A percentile compares a stretch with the other conserved stretches of the same genome.
Evolutionary conservation across 192 early-diverging fungal genomes (phyloP).

Genomic region (Mortierella alpina): DNA sequence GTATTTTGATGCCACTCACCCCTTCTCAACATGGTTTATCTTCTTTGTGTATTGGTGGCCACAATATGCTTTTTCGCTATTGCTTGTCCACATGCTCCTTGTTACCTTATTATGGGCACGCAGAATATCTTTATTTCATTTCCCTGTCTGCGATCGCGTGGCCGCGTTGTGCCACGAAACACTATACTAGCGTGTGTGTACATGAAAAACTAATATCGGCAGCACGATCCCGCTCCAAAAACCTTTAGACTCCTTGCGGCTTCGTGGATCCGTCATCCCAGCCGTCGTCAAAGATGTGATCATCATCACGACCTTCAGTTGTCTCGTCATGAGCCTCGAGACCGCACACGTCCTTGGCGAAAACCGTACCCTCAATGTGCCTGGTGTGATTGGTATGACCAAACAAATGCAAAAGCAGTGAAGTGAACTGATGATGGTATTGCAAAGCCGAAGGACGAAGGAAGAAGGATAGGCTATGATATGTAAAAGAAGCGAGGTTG

Average conservation of each 20-base stretch:
- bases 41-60: background rate
- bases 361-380: constrained; percentile 16
- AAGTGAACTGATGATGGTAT: background rate
- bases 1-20: no score
- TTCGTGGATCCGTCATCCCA: constrained; percentile 52
- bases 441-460: background rate
- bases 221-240: background rate
- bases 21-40: background rate
- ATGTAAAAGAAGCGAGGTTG: background rate
- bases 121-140: no score
- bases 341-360: background rate
- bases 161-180: no score
- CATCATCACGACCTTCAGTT: constrained; percentile 27
- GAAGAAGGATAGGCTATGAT: background rate
- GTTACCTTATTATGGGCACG: background rate
- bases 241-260: constrained; percentile 31
- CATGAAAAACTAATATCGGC: no score
- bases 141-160: background rate
- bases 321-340: constrained; percentile 12
- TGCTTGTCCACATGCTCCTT: background rate
- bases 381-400: constrained; percentile 37
- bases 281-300: constrained; percentile 28
- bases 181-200: no score
- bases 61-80: background rate
- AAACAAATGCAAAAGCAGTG: background rate